Conservation (phyloP, 2,329 filamentous ascomycete genomes). For the Triangularia verruculosa region DNA sequence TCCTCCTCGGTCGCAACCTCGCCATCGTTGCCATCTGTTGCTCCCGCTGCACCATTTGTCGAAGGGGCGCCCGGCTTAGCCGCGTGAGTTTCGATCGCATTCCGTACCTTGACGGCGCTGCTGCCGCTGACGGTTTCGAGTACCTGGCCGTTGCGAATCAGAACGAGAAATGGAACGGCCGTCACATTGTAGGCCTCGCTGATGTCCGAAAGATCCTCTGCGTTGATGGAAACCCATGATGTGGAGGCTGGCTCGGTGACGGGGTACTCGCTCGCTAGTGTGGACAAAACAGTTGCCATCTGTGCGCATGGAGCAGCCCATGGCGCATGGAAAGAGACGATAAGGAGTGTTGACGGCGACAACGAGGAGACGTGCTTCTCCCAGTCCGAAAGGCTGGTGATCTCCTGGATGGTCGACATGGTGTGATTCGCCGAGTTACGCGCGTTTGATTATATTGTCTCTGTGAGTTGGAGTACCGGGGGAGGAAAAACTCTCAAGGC, state of each 20-base stretch:
- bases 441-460: neutral
- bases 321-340: slow-evolving; percentile 92
- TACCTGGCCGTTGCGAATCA: slow-evolving; percentile 71
- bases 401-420: slow-evolving; percentile 77
- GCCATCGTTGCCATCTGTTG: slow-evolving; percentile 41
- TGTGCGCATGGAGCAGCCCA: slow-evolving; percentile 96
- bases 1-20: slow-evolving; percentile 41
- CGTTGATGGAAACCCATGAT: slow-evolving; percentile 87
- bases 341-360: slow-evolving; percentile 67
- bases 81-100: slow-evolving; percentile 80
- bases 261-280: slow-evolving; percentile 83
- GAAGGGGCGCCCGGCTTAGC: slow-evolving; percentile 38
- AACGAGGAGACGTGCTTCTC: slow-evolving; percentile 63
- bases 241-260: slow-evolving; percentile 62
- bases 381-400: slow-evolving; percentile 73
- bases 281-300: slow-evolving; percentile 82
- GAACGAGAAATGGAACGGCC: slow-evolving; percentile 87
- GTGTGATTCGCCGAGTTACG: slow-evolving; percentile 18
- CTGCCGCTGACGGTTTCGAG: slow-evolving; percentile 87
- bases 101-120: slow-evolving; percentile 80
- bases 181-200: slow-evolving; percentile 92
- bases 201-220: slow-evolving; percentile 89
- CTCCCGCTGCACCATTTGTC: slow-evolving; percentile 35
- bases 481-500: neutral
- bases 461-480: neutral